phyloP scores from a whole-genome alignment of 306 rosid genomes.

The Trifolium pratense region DNA sequence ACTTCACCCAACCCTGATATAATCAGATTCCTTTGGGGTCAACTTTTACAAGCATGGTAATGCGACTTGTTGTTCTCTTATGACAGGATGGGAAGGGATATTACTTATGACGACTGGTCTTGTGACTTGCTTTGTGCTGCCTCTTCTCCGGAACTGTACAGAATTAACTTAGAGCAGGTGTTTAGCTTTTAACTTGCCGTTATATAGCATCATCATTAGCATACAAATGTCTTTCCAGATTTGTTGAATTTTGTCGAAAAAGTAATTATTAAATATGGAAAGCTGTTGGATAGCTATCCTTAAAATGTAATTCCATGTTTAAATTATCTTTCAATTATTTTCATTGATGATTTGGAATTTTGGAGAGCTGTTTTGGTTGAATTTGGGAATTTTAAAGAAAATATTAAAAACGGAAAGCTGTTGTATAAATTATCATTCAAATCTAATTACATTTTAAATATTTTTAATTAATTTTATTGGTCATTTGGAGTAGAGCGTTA shows the following conservation, averaged over 20 bases:
- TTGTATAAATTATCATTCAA: conserved; percentile 22
- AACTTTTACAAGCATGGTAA: conserved; percentile 10
- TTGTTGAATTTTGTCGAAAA: conserved; percentile 27
- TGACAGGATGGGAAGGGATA: conserved; percentile 92
- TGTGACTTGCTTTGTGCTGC: conserved; percentile 99
- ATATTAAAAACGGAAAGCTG: conserved; percentile 2
- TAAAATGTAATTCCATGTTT: conserved; percentile 29
- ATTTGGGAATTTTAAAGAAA: not conserved
- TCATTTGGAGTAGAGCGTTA: conserved; percentile 18
- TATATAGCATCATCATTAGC: not conserved
- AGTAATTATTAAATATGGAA: conserved; percentile 6
- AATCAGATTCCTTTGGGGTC: not conserved
- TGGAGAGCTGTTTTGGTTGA: not conserved
- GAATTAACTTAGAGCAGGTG: conserved; percentile 95
- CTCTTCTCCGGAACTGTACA: conserved; percentile 86
- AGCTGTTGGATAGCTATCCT: not conserved
- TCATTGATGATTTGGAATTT: conserved; percentile 1
- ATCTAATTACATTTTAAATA: conserved; percentile 13
- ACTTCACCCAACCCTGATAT: conserved; percentile 1
- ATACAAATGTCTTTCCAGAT: conserved; percentile 13
- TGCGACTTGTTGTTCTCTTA: conserved; percentile 34
- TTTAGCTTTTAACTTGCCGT: conserved; percentile 28
- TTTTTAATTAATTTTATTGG: conserved; percentile 10
- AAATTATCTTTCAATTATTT: not conserved
- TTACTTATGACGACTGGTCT: conserved; percentile 85